Evolutionary conservation across 257 asterid species (phyloP).

Genomic region (Jasminum sambac): DNA sequence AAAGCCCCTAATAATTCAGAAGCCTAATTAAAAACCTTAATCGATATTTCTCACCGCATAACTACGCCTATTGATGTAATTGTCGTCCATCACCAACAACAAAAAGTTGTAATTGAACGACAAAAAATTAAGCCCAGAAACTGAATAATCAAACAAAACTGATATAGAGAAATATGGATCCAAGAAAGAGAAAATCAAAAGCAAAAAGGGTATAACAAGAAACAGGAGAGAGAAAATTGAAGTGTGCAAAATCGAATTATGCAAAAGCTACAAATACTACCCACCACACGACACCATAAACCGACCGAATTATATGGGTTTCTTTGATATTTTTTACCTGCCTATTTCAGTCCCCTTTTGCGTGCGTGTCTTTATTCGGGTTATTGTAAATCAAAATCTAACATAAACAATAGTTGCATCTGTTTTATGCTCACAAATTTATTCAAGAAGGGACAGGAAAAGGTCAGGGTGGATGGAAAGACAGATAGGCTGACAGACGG

Average conservation of each 20-base stretch:
- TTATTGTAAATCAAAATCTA: constrained; percentile 3
- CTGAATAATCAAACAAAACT: neutral
- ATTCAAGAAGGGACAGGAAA: neutral
- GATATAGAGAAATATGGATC: constrained; percentile 23
- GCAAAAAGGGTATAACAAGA: constrained; percentile 13
- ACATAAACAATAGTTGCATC: neutral
- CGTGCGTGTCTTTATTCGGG: constrained; percentile 32
- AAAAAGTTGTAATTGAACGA: constrained; percentile 11
- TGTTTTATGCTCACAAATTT: neutral
- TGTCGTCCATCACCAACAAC: constrained; percentile 37
- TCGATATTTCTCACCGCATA: constrained; percentile 35
- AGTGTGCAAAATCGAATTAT: constrained; percentile 25
- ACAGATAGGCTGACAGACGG: constrained; percentile 1
- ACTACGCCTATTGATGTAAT: constrained; percentile 32
- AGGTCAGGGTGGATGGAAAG: neutral
- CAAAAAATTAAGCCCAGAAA: constrained; percentile 9
- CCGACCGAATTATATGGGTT: constrained; percentile 55
- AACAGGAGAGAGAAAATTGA: constrained; percentile 13
- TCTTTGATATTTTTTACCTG: constrained; percentile 18
- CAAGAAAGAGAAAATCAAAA: constrained; percentile 19
- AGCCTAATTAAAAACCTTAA: constrained; percentile 19
- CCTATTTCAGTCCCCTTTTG: constrained; percentile 29
- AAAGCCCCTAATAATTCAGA: constrained; percentile 14
- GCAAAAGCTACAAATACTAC: constrained; percentile 17
- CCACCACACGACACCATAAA: constrained; percentile 28